A percentile compares a stretch with the other conserved stretches of the same genome.
Evolutionary conservation across 2,329 filamentous ascomycete genomes (phyloP).

Genomic region (Cladosporium sp.): DNA sequence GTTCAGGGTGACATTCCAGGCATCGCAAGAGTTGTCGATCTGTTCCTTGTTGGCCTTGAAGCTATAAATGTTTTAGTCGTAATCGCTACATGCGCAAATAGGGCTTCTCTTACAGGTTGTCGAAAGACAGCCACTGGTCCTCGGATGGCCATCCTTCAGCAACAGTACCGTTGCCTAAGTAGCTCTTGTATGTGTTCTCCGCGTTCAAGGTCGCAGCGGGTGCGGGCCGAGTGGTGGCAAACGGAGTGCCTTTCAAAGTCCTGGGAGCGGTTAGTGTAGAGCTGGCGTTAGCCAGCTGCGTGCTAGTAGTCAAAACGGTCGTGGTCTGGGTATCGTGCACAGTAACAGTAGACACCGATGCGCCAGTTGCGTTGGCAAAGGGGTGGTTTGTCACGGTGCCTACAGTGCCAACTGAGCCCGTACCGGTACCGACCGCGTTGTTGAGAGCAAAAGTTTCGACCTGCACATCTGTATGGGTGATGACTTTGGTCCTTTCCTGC

Average conservation of each 20-base stretch:
- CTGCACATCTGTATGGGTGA: conserved; percentile 13
- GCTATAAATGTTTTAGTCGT: conserved; percentile 24
- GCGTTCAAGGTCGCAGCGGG: neutral
- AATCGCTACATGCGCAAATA: conserved; percentile 2
- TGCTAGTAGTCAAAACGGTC: conserved; percentile 11
- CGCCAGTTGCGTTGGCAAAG: neutral
- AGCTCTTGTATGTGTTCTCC: conserved; percentile 18
- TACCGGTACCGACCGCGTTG: conserved; percentile 10
- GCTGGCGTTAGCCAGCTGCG: conserved; percentile 10
- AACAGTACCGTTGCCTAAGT: conserved; percentile 18
- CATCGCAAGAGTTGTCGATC: conserved; percentile 34
- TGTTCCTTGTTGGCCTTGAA: conserved; percentile 29
- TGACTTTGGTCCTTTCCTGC: conserved; percentile 10
- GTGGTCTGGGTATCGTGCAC: conserved; percentile 11
- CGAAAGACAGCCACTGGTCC: conserved; percentile 22
- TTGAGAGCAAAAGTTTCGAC: conserved; percentile 13
- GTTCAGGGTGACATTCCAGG: conserved; percentile 32
- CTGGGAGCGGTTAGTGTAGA: conserved; percentile 8
- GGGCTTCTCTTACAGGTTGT: conserved; percentile 24
- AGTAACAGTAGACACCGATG: conserved; percentile 11
- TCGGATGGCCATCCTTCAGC: conserved; percentile 23
- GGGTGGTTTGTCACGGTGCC: neutral
- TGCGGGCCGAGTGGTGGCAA: neutral
- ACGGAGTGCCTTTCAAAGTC: neutral
- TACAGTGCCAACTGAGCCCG: conserved; percentile 9